Base-by-base conservation (phyloP, 805 yeast genomes). In the Myxozyma nipponensis region DNA sequence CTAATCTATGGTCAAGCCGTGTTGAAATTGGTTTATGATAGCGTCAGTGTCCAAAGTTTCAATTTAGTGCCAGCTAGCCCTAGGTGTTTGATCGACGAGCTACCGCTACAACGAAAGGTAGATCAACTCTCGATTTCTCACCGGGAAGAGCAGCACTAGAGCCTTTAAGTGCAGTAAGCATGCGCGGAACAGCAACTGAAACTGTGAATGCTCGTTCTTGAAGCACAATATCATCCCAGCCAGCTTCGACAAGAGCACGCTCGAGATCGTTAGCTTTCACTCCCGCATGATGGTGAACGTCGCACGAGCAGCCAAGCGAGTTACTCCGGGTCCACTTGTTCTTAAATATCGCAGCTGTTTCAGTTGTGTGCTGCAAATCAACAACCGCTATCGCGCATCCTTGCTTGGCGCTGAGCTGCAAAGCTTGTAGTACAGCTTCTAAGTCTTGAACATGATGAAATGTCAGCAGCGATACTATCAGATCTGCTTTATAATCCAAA, bases 381-480 rank as follows among this genome's bases (percentile, higher is more conserved):
- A 53, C 51, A 13, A 53, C 46, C 18, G 34, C 42, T 10, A 53
- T 9, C 47, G 40, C 46, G n/a, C 57, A 52, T 2, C 44, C 47
- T 3, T 21, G 40, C 30, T 39, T 46, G 25, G 39, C 26, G 19
- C 25, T 15, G 30, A 15, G 19, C 2, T 32, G 30, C 17, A 52
- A 18, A 4, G 41, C 18, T 19, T 35, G 6, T 7, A 38, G 26
- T 13, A 34, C 45, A 10, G 28, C 18, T 9, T 32, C 18, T 18
- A 53, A 30, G 32, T 54, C 52, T 13, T 32, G 39, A 2, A 54
- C 19, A 28, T 54, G 58, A 39, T 54, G 58, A 23, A 44, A 47
- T 4, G 44, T 56, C 56, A 52, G 40, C 5, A 52, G 44, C 17
- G 44, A 47, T 17, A 44, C 46, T 4, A 44, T 50, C 18, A 42